Evolutionary conservation across 2,329 filamentous ascomycete genomes (phyloP), one percentile per base, ranked within the genome.

Genomic region (Fusarium sp.): DNA sequence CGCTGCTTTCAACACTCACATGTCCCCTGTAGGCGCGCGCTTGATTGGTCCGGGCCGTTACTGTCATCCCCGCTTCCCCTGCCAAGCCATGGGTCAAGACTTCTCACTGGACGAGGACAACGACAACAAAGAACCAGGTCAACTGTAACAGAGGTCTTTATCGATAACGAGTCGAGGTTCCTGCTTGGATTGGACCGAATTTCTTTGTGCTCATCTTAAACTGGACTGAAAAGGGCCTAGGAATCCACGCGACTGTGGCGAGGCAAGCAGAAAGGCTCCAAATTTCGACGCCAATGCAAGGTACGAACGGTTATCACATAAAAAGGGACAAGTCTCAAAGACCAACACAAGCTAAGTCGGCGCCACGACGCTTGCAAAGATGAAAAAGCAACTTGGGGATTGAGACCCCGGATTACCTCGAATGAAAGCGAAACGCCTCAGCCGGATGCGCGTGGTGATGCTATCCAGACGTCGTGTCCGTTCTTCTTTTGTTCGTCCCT

Each of bases 41-140:
- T 63, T 72, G 14, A 75, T 75, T 75, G 73, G 73, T 61, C 52
- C 18, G 48, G 52, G 47, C 49, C 49, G 55, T 61, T 69, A 40
- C 42, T 24, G 7, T 27, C 24, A 14, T 29, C 34, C 29, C 44
- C 24, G 32, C 47, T 67, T 68, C 69, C 72, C 68, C 70, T 75
- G 72, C 70, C 72, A 74, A 74, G 72, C 66, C 53, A 54, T 64
- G 16, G 45, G 57, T 60, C 49, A 42, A 67, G 30, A 64, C 61
- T 63, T 54, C 18, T 37, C 18, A 58, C 41, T 66, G 47, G 30
- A 53, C 22, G 29, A 64, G 12, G 30, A 14, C 30, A 57, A 48
- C 46, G 42, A 58, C 32, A 59, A 65, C 60, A 61, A 69, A 70
- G 51, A 46, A 45, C 44, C 29, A 24, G 44, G 30, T 20, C 48